A percentile compares a stretch with the other conserved stretches of the same genome.
phyloP scores from a whole-genome alignment of 2,329 filamentous ascomycete species.

The Colletotrichum spaethianum region DNA sequence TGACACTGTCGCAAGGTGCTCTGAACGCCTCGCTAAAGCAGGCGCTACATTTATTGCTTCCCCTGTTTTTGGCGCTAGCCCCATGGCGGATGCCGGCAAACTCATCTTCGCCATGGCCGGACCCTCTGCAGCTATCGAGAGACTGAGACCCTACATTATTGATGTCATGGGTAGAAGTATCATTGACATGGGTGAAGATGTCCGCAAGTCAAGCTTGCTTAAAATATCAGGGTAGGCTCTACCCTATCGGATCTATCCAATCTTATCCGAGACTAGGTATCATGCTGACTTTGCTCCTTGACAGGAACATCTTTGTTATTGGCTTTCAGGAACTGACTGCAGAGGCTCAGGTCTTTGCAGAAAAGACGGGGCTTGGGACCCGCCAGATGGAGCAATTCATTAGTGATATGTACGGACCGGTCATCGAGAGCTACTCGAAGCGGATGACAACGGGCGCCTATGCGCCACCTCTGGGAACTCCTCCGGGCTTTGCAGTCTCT shows the following conservation, averaged over 20 bases:
- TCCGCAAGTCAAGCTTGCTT: conserved; percentile 55
- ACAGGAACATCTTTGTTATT: conserved; percentile 53
- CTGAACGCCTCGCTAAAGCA: conserved; percentile 19
- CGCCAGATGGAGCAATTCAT: conserved; percentile 47
- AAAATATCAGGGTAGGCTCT: conserved; percentile 57
- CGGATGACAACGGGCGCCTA: conserved; percentile 48
- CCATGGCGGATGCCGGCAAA: conserved; percentile 58
- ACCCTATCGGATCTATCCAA: not conserved
- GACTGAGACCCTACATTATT: conserved; percentile 55
- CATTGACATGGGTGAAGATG: conserved; percentile 58
- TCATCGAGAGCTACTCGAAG: conserved; percentile 47
- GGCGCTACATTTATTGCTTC: conserved; percentile 51
- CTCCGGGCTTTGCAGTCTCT: conserved; percentile 32
- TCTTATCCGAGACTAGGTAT: not conserved
- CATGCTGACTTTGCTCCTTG: not conserved
- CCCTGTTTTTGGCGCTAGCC: conserved; percentile 58
- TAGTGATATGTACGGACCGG: conserved; percentile 48
- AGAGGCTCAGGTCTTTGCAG: conserved; percentile 50
- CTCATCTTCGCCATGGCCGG: conserved; percentile 59
- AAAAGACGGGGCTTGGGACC: conserved; percentile 47
- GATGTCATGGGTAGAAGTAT: conserved; percentile 56
- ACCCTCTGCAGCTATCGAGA: conserved; percentile 49
- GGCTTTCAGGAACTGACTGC: conserved; percentile 46
- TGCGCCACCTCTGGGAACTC: conserved; percentile 42
- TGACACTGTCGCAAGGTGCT: conserved; percentile 47